Conservation (phyloP, 108 stramenopile genomes). For the Schizochytrium sp. region DNA sequence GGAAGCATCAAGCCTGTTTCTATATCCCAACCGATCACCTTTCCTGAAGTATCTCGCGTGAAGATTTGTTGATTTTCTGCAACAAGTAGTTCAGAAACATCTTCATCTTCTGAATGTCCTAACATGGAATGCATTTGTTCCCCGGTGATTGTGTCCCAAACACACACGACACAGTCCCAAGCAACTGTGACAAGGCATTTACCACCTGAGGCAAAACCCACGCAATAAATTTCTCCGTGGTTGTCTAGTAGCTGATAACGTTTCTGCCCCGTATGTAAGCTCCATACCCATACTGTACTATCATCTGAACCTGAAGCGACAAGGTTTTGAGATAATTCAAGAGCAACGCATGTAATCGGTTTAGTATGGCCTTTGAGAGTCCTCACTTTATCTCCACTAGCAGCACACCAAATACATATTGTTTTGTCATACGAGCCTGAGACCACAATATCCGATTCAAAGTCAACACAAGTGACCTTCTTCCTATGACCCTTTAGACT, state of each 20-base stretch:
- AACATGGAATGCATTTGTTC: too few relatives aligned
- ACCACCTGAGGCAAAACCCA: too few relatives aligned
- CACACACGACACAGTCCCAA: too few relatives aligned
- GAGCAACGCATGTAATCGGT: not conserved
- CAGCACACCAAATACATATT: slow-evolving; percentile 13
- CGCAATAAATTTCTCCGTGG: not conserved
- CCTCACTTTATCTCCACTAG: not conserved
- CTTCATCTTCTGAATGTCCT: too few relatives aligned
- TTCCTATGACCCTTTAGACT: not conserved
- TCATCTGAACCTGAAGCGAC: not conserved
- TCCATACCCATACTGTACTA: not conserved
- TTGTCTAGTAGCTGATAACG: not conserved
- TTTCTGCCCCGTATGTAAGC: not conserved
- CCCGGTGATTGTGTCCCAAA: too few relatives aligned
- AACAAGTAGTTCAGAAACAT: too few relatives aligned
- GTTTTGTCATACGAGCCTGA: not conserved
- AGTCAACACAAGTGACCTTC: not conserved
- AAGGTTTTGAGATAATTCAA: not conserved
- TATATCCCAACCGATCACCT: too few relatives aligned
- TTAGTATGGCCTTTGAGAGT: not conserved
- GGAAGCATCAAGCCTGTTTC: too few relatives aligned
- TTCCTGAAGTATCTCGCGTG: too few relatives aligned
- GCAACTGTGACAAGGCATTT: too few relatives aligned
- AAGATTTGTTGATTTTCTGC: too few relatives aligned
- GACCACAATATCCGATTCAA: not conserved